A percentile compares a stretch with the other conserved stretches of the same genome.
Evolutionary conservation across 495 filamentous ascomycete genomes (phyloP).

Genomic region (Talaromyces thailandensis): DNA sequence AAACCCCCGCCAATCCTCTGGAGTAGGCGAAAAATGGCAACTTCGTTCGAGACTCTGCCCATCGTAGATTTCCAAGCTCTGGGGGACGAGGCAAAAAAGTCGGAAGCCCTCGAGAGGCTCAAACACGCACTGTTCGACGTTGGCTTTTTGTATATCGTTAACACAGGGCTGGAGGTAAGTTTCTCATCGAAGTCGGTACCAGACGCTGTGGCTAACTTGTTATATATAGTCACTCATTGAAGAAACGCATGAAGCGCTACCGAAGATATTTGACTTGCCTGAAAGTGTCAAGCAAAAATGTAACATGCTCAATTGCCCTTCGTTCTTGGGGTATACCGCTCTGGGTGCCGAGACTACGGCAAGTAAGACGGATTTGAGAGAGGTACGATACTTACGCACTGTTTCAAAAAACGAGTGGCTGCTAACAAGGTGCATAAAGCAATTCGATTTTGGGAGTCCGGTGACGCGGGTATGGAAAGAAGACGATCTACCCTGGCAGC

Average conservation of each 20-base stretch:
- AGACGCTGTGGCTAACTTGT: neutral
- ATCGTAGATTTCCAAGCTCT: conserved; percentile 66
- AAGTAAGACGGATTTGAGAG: conserved; percentile 29
- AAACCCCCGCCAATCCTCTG: neutral
- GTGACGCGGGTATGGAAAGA: conserved; percentile 27
- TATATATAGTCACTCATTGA: conserved; percentile 50
- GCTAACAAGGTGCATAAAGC: conserved; percentile 13
- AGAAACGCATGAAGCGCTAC: conserved; percentile 60
- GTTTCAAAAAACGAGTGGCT: neutral
- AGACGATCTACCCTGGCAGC: conserved; percentile 73
- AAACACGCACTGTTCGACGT: conserved; percentile 78
- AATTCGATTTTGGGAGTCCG: conserved; percentile 36
- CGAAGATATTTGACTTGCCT: conserved; percentile 73
- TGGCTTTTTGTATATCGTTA: conserved; percentile 83
- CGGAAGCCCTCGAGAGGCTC: conserved; percentile 59
- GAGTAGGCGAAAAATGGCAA: conserved; percentile 8
- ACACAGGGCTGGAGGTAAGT: conserved; percentile 64
- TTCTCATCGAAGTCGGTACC: neutral
- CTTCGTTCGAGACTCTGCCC: conserved; percentile 67
- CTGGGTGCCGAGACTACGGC: conserved; percentile 42
- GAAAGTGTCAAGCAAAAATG: conserved; percentile 66
- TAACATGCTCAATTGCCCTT: conserved; percentile 78
- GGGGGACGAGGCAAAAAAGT: conserved; percentile 56
- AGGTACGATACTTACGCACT: conserved; percentile 13
- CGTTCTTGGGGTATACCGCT: conserved; percentile 41